Conservation (phyloP, 768 basidiomycete genomes). For the Russula dissimulans region DNA sequence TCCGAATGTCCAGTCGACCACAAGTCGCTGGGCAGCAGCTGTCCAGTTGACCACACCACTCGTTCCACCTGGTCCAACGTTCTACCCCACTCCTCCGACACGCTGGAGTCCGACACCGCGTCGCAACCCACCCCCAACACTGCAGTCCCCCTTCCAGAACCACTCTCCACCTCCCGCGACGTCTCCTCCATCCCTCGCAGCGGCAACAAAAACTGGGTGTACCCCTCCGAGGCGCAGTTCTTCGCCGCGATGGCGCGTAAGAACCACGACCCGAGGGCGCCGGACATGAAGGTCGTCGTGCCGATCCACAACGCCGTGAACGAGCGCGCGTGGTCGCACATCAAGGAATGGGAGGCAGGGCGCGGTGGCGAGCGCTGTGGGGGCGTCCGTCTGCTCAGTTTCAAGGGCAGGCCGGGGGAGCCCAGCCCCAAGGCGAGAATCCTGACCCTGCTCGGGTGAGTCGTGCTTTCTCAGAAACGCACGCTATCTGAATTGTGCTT, state of each 20-base stretch:
- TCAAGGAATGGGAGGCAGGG: constrained; percentile 50
- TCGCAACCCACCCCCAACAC: not conserved
- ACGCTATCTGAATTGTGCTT: constrained; percentile 5
- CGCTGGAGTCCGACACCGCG: not conserved
- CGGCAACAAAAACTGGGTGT: constrained; percentile 79
- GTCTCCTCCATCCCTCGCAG: constrained; percentile 80
- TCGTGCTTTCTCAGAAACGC: constrained; percentile 7
- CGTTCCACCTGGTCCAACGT: constrained; percentile 27
- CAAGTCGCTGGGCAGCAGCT: constrained; percentile 18
- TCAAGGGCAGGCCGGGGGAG: constrained; percentile 81
- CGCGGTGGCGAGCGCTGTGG: constrained; percentile 78
- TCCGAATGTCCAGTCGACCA: constrained; percentile 14
- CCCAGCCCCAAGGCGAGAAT: constrained; percentile 71
- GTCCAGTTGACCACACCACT: constrained; percentile 28
- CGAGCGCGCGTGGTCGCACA: constrained; percentile 51
- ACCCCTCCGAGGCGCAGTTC: constrained; percentile 98
- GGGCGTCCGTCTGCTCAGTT: constrained; percentile 74
- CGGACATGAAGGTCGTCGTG: constrained; percentile 94
- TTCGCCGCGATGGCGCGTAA: constrained; percentile 95
- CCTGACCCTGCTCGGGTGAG: constrained; percentile 82
- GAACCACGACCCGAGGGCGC: constrained; percentile 74
- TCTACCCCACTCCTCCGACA: constrained; percentile 21
- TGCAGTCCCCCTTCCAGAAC: constrained; percentile 3
- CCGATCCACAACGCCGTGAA: constrained; percentile 99
- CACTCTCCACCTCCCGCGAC: constrained; percentile 65